phyloP scores from a whole-genome alignment of 306 rosid species.

The Astragalus glycyphyllos region DNA sequence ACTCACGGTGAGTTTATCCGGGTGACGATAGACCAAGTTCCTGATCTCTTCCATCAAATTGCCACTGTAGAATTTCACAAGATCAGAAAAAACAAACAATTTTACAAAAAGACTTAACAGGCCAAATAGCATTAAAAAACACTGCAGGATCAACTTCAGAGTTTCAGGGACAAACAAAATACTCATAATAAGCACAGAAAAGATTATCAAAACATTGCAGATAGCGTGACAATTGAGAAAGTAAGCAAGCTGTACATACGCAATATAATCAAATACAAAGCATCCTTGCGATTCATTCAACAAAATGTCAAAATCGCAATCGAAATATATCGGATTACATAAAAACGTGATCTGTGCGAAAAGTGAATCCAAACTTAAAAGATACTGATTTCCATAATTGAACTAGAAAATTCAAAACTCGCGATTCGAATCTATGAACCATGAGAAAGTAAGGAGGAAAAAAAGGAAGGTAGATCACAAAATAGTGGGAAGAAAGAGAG shows the following conservation, averaged over 20 bases:
- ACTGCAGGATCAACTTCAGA: conserved; percentile 9
- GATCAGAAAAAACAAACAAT: conserved; percentile 35
- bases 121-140: conserved; percentile 27
- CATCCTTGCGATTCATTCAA: conserved; percentile 26
- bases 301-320: conserved; percentile 18
- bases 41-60: conserved; percentile 78
- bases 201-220: conserved; percentile 23
- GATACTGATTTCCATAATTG: conserved; percentile 13
- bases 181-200: neutral
- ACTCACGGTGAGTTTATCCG: conserved; percentile 76
- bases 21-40: conserved; percentile 85
- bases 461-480: conserved; percentile 4
- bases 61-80: conserved; percentile 63
- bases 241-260: neutral
- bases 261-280: neutral
- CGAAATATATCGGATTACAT: too few relatives aligned
- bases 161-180: neutral
- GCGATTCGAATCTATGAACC: conserved; percentile 17
- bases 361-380: neutral
- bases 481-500: neutral
- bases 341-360: conserved; percentile 24
- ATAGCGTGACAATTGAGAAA: conserved; percentile 24
- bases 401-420: conserved; percentile 4
- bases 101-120: conserved; percentile 10
- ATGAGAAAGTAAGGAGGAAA: neutral